Base-by-base conservation (phyloP, 2,329 filamentous ascomycete species). In the Colletotrichum aenigma region DNA sequence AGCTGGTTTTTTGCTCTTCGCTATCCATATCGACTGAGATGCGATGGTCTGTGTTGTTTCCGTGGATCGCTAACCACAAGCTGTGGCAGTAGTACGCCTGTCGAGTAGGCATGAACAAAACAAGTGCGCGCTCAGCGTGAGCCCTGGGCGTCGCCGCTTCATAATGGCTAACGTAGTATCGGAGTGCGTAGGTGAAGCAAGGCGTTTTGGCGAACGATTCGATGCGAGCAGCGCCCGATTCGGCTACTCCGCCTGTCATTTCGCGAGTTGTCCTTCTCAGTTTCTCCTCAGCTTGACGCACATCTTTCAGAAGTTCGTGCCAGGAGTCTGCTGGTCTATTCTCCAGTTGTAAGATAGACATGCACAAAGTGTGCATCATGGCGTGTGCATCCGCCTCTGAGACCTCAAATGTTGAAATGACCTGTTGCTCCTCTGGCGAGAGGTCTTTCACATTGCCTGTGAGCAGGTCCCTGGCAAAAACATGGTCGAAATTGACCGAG, bases 1-100 rank as follows among this genome's bases (percentile, higher is more conserved):
- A 43, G 16, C 38, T n/a, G 2, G 1, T 10, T 2, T 2, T 3
- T 43, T 43, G 38, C 18, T 43, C 38, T n/a, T 43, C 36, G 9
- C 2, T 0, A 0, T 18, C 36, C 4, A 18, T 5, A 18, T 38
- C 4, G 4, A 9, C 7, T 6, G 8, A 3, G 2, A 6, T 43
- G 16, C 5, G 7, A 4, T 2, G 5, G 38, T 43, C 38, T 43
- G 0, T 10, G 8, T n/a, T 6, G 0, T 10, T n/a, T n/a, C 3
- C 0, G 38, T 0, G 18, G 5, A 12, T 43, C 38, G 8, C 38
- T n/a, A 12, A 43, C 38, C 38, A 43, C 38, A 43, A 0, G 3
- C 18, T 6, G 18, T n/a, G 38, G 18, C 9, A 43, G 38, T 43
- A n/a, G 18, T 43, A n/a, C 0, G 18, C 38, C 0, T 43, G 38